Base-by-base conservation (phyloP, 2,329 filamentous ascomycete species). In the Aspergillus clavatus region DNA sequence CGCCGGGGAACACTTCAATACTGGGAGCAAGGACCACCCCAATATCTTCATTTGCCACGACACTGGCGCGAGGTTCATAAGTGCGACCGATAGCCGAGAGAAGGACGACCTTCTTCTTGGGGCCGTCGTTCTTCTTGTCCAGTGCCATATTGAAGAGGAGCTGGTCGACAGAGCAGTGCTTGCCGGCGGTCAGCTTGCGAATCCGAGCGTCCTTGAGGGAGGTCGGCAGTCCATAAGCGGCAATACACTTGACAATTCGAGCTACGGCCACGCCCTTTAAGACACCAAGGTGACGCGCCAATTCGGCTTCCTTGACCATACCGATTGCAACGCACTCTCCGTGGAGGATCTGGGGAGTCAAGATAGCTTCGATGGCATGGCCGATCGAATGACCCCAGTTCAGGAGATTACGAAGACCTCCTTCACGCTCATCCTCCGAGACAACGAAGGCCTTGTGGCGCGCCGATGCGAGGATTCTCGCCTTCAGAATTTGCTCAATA, bases 301-400 rank as follows among this genome's bases (percentile, higher is more conserved):
- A 74, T 67, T 97, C 93, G 8, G 91, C 93, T 69, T 98, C 93
- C 66, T 94, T 95, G 48, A 97, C 87, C 93, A 98, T 98, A 21
- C 93, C 93, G 56, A 98, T 95, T 18, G 93, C 89, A 8, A 98
- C 91, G 52, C 87, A 89, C 66, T 98, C 93, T 49, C 93, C 93
- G 61, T 98, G 93, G 5, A 98, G 80, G 28, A 98, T 83, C 67
- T 98, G 91, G 0, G 93, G 93, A 0, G 94, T 95, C 33, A 97
- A 77, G 37, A 98, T 89, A 22, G 93, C 93, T 71, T 98, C 93
- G 58, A 91, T 89, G 14, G 93, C 93, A 69, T 98, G 93, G 11
- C 93, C 93, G 55, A 98, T 97, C 1, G 93, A 97, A 66, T 98
- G 93, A 24, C 93, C 93, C 70, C 96, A 97, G 69, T 98, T 98